phyloP scores from a whole-genome alignment of 129 eudicot species.

The Silybum marianum region DNA sequence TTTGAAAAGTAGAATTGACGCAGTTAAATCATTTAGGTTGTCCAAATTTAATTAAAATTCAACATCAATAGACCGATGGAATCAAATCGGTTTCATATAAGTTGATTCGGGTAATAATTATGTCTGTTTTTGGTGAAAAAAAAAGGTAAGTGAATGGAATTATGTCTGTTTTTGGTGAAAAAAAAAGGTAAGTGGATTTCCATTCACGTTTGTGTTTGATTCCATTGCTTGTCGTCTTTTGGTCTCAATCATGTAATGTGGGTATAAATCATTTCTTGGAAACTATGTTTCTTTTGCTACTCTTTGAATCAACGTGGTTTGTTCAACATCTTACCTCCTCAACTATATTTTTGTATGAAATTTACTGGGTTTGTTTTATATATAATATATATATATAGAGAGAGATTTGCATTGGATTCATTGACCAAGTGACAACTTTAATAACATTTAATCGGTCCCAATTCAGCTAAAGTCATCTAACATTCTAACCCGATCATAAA shows the following conservation, averaged over 20 bases:
- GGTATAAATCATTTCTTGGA: neutral
- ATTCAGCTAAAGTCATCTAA: no score
- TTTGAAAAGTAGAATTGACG: no score
- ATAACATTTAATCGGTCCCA: neutral
- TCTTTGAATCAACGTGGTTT: neutral
- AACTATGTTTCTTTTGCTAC: no score
- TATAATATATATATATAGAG: no score
- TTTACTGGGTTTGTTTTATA: no score
- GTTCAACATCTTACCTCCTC: no score
- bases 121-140: neutral
- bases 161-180: neutral
- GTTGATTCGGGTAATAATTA: neutral
- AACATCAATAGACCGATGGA: neutral
- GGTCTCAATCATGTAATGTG: neutral
- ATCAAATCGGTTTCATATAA: neutral
- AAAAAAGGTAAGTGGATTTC: neutral
- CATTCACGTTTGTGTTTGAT: no score
- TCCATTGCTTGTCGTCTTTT: neutral
- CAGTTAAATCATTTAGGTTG: no score
- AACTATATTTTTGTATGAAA: no score
- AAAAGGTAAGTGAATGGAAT: neutral
- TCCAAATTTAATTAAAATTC: no score
- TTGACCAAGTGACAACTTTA: neutral
- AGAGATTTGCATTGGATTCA: no score
- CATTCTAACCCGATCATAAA: no score